phyloP scores from a whole-genome alignment of 306 rosid genomes.

The Pachyrhizus erosus region DNA sequence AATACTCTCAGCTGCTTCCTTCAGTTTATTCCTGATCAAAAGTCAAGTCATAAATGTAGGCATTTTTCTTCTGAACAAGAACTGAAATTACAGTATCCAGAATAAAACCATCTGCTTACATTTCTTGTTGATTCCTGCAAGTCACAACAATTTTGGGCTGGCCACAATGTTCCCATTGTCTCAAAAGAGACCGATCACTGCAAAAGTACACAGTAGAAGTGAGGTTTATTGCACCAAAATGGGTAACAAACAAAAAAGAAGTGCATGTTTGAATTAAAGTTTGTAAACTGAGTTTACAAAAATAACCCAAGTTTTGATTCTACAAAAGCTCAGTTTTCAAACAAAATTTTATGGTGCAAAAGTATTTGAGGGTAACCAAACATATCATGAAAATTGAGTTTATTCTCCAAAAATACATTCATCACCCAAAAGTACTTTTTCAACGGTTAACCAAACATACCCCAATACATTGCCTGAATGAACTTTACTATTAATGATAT shows the following conservation, averaged over 20 bases:
- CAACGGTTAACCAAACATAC: too few species aligned
- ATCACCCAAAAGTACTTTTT: too few species aligned
- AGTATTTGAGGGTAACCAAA: too few species aligned
- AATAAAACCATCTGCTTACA: conserved; percentile 61
- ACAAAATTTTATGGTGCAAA: too few species aligned
- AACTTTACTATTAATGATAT: neutral
- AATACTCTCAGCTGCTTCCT: conserved; percentile 74
- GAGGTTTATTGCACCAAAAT: conserved; percentile 6
- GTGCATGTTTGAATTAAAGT: too few species aligned
- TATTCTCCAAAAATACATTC: too few species aligned
- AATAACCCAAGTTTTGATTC: too few species aligned
- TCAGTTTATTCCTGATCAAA: conserved; percentile 81
- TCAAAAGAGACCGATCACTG: conserved; percentile 76
- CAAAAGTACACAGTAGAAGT: conserved; percentile 25
- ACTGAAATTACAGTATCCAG: conserved; percentile 34
- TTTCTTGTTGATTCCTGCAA: conserved; percentile 89
- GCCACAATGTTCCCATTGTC: conserved; percentile 89
- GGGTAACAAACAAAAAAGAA: neutral
- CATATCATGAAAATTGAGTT: too few species aligned
- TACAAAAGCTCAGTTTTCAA: too few species aligned
- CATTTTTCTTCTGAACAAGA: conserved; percentile 12
- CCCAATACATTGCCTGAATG: neutral
- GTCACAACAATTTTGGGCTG: conserved; percentile 90
- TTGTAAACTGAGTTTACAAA: too few species aligned
- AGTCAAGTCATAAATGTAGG: conserved; percentile 17